Evolutionary conservation across 306 rosid genomes (phyloP), one percentile per base, ranked within the genome.

Genomic region (Clitoria ternatea): DNA sequence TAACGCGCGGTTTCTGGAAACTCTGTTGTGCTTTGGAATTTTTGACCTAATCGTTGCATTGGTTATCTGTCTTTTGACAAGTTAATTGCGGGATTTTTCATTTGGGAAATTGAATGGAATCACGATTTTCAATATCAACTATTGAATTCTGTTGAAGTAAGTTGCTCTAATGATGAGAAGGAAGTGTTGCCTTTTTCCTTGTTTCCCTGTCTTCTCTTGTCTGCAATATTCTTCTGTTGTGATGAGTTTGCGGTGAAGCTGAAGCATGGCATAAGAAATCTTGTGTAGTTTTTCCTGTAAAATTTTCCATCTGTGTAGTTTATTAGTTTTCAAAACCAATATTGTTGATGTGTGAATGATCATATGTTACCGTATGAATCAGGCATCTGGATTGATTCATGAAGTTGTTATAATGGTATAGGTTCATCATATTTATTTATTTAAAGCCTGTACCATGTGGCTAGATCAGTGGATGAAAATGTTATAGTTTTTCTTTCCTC

Each of bases 391-490:
- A 33, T 44, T 75, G 48, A 32, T 20, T 32, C 61, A 6, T 32
- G 39, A 42, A 65, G 24, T 66, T 56, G 17, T 67, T 57, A 17
- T 6, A 33, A 22, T 33, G 14, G 35, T 32, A 7, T 13, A 14
- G 22, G 10, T 35, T 23, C 12, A 13, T 33, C 70, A 22, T 35
- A 33, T 23, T 61, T 26, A 35, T 47, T 47, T 48, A 4, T 27
- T 27, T 27, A 57, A 52, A 42, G 8, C 6, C 14, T 30, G n/a
- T 48, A 48, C 30, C 39, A 20, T 11, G 14, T 30, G 12, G 32
- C 22, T 74, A 66, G 66, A 29, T 53, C 8, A n/a, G n/a, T n/a
- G n/a, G n/a, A n/a, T n/a, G 29, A 30, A 64, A 64, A 9, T 53
- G 13, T 52, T 27, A 30, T 39, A 1, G 3, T 40, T 53, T 13